Conservation (phyloP, 345 rosid genomes). For the Moricandia arvensis region DNA sequence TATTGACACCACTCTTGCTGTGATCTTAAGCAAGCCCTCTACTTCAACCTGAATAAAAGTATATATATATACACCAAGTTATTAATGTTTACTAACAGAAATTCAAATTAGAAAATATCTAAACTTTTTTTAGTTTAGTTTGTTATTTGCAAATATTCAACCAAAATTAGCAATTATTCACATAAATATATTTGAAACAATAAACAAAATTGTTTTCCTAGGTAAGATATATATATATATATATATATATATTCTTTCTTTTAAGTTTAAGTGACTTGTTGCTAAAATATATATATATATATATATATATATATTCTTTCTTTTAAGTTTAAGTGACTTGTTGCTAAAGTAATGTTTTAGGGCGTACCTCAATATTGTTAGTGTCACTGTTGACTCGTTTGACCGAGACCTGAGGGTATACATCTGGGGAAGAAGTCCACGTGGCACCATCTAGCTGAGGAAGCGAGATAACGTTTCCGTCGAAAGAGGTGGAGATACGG, state of each 20-base stretch:
- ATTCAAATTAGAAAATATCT: too few species aligned
- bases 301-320: too few species aligned
- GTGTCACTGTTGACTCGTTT: conserved; percentile 41
- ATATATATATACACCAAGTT: background rate
- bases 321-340: background rate
- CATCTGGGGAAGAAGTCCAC: conserved; percentile 41
- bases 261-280: background rate
- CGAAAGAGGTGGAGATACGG: conserved; percentile 43
- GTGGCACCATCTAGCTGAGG: conserved; percentile 34
- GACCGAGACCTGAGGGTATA: conserved; percentile 27
- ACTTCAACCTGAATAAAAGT: conserved; percentile 32
- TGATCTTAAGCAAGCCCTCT: conserved; percentile 45
- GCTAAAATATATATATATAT: too few species aligned
- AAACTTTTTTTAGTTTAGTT: background rate
- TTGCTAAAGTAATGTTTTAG: background rate
- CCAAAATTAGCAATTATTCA: background rate
- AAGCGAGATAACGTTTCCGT: conserved; percentile 38
- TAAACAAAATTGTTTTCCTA: background rate
- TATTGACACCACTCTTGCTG: conserved; percentile 56
- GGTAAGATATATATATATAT: background rate
- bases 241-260: too few species aligned
- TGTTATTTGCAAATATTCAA: background rate
- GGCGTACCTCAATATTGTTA: conserved; percentile 38
- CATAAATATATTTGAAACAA: background rate
- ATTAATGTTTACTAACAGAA: too few species aligned